Conservation (phyloP, 805 yeast species). For the Teunomyces funiuensis region DNA sequence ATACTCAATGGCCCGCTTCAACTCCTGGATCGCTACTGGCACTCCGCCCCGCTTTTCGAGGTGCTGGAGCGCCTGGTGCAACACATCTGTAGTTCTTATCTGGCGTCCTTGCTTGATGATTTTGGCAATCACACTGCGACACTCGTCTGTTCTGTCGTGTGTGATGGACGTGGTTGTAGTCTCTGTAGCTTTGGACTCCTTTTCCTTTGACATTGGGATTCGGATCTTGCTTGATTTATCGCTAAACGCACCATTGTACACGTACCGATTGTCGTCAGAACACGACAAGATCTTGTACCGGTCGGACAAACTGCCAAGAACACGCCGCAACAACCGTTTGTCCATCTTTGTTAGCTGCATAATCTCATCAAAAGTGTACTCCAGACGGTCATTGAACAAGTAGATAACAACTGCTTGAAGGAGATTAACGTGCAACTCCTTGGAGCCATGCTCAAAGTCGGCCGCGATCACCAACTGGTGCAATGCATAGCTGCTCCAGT, state of each 20-base stretch:
- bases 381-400: conserved; percentile 33
- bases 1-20: conserved; percentile 35
- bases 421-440: conserved; percentile 39
- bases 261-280: conserved; percentile 11
- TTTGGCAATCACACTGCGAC: conserved; percentile 26
- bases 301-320: conserved; percentile 31
- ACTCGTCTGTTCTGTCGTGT: conserved; percentile 29
- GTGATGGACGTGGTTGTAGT: conserved; percentile 10
- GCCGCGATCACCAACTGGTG: conserved; percentile 40
- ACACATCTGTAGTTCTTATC: conserved; percentile 26
- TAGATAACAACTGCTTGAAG: conserved; percentile 44
- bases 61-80: conserved; percentile 23
- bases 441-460: conserved; percentile 28
- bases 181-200: conserved; percentile 2
- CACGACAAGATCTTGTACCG: conserved; percentile 28
- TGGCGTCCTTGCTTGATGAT: conserved; percentile 30
- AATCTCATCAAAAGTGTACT: conserved; percentile 21
- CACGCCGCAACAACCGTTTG: conserved; percentile 25
- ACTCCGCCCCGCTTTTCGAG: conserved; percentile 24
- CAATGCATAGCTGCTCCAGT: conserved; percentile 43
- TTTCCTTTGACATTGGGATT: conserved; percentile 28
- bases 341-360: conserved; percentile 31
- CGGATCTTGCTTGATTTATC: conserved; percentile 29
- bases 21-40: conserved; percentile 25
- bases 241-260: conserved; percentile 24